Base-by-base conservation (phyloP, 148 eudicot genomes). In the Silene latifolia region DNA sequence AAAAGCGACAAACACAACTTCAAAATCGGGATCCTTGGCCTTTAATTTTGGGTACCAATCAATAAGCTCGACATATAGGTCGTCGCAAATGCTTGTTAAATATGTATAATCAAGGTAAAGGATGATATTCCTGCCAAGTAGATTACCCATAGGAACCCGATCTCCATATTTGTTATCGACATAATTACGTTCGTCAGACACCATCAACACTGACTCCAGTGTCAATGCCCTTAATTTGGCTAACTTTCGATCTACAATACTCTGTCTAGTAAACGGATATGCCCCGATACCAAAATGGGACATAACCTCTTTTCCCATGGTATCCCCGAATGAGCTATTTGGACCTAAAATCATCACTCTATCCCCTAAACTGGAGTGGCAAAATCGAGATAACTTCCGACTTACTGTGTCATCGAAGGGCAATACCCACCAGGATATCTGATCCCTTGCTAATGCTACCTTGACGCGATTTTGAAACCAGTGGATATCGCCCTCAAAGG, bases 11-110 rank as follows among this genome's bases (percentile, higher is more conserved):
- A 63, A 63, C 15, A 63, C 67, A 4, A 63, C 67, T 24, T 63
- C 67, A 63, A 27, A 63, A 63, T 63, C 44, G n/a, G 67, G 67
- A 63, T 63, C 67, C 35, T 63, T 24, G 67, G 42, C 67, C 67
- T 63, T 63, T 23, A 63, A 63, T 63, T 24, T 11, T 13, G 67
- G 67, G 67, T 63, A 63, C 67, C 67, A 63, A 12, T 27, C 32
- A 14, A 27, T 7, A 27, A 63, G 18, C 18, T 63, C 0, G 32
- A 3, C 66, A 63, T 25, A 14, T 32, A 23, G 35, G 4, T n/a
- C n/a, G n/a, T n/a, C 35, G 0, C 4, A 32, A 32, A 4, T 32
- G 5, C 20, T 58, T n/a, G n/a, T 32, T 32, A 32, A 21, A 6
- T 1, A 39, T 61, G n/a, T 19, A 21, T 20, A 25, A 0, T 27